Evolutionary conservation across 2,329 filamentous ascomycete genomes (phyloP).

Genomic region (Fusarium decemcellulare): DNA sequence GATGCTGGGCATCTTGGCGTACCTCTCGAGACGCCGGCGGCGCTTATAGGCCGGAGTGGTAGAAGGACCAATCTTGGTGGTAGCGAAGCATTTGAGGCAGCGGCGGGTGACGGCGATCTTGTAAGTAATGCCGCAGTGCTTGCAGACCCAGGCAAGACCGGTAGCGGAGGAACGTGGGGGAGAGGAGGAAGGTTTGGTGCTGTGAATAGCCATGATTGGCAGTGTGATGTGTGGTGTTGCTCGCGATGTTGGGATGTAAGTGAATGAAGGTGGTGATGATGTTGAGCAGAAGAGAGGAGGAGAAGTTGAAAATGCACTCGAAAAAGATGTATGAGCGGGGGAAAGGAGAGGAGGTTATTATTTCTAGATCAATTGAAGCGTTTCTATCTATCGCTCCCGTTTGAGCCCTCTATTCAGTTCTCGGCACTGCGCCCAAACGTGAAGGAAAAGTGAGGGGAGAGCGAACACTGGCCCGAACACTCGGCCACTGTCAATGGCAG

Average conservation of each 20-base stretch:
- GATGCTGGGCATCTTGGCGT: background rate
- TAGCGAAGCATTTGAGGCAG: conserved; percentile 18
- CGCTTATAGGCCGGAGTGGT: background rate
- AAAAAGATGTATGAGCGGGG: background rate
- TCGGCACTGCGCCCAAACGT: background rate
- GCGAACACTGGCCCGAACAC: too few species aligned
- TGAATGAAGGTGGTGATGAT: background rate
- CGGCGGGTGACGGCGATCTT: conserved; percentile 31
- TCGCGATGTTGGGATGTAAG: background rate
- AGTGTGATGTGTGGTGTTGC: background rate
- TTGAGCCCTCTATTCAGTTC: background rate
- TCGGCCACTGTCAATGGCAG: background rate
- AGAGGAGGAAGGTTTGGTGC: conserved; percentile 2
- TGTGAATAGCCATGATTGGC: background rate
- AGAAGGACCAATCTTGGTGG: background rate
- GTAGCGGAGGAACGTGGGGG: background rate
- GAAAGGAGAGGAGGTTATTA: background rate
- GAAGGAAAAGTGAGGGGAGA: background rate
- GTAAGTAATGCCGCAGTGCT: conserved; percentile 47
- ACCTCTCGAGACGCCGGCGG: background rate
- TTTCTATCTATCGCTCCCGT: background rate
- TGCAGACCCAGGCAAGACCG: conserved; percentile 54
- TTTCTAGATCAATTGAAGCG: background rate
- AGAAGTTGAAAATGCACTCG: too few species aligned
- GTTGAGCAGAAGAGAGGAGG: background rate